Percentiles rank a stretch among this genome's conserved stretches.
Conservation (phyloP, 495 filamentous ascomycete genomes). For the Choiromyces venosus region DNA sequence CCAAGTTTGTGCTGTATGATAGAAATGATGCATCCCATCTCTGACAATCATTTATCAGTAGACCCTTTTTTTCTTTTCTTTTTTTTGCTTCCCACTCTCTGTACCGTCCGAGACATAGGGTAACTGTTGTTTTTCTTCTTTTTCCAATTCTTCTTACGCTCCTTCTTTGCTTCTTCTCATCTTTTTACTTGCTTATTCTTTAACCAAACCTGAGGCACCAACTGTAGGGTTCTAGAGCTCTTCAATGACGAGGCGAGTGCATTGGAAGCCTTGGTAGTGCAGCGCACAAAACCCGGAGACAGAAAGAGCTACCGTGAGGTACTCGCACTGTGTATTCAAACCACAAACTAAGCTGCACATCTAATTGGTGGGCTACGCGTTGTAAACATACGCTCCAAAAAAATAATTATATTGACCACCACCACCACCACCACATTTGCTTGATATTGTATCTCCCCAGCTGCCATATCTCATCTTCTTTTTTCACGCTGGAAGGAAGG, state of each 20-base stretch:
- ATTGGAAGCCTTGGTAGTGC: not conserved
- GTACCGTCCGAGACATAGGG: not conserved
- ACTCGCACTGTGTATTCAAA: not conserved
- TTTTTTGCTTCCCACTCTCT: not conserved
- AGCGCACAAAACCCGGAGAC: not conserved
- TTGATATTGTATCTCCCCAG: not conserved
- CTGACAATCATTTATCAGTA: not conserved
- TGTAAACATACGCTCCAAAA: not conserved
- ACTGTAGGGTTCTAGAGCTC: not conserved
- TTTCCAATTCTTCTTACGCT: not conserved
- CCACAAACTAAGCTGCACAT: not conserved
- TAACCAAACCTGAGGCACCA: not conserved
- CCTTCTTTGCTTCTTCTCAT: not conserved
- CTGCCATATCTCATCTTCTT: not conserved
- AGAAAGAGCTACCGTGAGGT: not conserved
- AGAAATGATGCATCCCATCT: not conserved
- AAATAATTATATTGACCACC: not conserved
- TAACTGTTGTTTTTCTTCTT: no score
- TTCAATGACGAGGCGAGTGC: not conserved
- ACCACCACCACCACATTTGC: not conserved
- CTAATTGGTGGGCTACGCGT: not conserved
- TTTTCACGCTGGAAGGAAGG: not conserved
- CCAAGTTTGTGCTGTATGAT: not conserved
- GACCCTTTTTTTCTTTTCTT: not conserved
- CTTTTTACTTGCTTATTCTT: not conserved